These are phyloP conservation scores for Candida palmyrensis DNA, from an alignment of 805 yeast species.

Conservation along the genomic window DNA sequence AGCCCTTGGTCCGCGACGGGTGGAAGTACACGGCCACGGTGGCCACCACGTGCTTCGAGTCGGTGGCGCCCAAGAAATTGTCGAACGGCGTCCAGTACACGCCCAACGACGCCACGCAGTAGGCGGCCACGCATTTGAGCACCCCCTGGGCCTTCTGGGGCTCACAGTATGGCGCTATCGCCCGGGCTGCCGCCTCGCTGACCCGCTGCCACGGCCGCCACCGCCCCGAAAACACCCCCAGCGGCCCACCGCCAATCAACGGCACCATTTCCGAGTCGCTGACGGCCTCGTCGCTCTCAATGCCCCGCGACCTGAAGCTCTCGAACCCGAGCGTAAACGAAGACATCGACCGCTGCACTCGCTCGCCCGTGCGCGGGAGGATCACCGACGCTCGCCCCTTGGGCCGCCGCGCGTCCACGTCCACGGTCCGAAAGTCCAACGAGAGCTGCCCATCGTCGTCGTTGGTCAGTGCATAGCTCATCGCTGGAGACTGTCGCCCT, in stretches of 20 bases:
- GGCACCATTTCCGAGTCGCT: too few relatives aligned
- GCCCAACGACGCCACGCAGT: constrained; percentile 65
- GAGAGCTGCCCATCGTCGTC: background rate
- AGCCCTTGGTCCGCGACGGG: constrained; percentile 72
- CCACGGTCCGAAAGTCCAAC: background rate
- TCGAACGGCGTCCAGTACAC: constrained; percentile 56
- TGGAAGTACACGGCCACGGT: constrained; percentile 84
- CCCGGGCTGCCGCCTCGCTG: background rate
- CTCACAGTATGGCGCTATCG: too few relatives aligned
- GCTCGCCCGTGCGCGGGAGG: constrained; percentile 33
- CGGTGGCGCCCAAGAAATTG: constrained; percentile 53
- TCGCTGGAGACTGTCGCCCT: too few relatives aligned
- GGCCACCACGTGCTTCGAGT: constrained; percentile 76
- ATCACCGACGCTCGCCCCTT: constrained; percentile 30
- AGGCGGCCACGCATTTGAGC: constrained; percentile 69
- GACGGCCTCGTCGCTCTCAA: background rate
- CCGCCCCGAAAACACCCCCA: too few relatives aligned
- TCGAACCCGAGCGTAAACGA: constrained; percentile 20
- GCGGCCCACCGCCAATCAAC: too few relatives aligned
- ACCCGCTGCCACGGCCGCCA: constrained; percentile 2
- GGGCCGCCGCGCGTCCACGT: background rate
- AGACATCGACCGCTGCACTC: constrained; percentile 30
- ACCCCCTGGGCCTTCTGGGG: constrained; percentile 26
- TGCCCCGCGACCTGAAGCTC: constrained; percentile 11
- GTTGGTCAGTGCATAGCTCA: background rate